Base-by-base conservation (phyloP, 352 stramenopile species). In the Pythium pyrilobum region DNA sequence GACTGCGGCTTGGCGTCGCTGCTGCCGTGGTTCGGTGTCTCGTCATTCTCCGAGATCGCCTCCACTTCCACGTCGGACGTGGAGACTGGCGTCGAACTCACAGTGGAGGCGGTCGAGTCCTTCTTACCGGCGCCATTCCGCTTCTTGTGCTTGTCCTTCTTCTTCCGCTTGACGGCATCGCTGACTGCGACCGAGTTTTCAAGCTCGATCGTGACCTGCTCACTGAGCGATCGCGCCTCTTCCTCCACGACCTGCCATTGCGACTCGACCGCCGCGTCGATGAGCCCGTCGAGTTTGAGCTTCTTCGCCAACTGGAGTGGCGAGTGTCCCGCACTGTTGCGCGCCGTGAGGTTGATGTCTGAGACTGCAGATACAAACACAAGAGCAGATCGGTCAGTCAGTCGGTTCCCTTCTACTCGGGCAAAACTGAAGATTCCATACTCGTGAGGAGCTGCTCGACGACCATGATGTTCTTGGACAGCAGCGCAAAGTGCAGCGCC, bases 401-500 rank as follows among this genome's bases (percentile, higher is more conserved):
- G 34, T 11, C 1, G 21, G 11, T 18, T n/a, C n/a, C 34, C 13
- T 28, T 41, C 27, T 18, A 23, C 4, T 52, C 15, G 9, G 5
- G 8, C n/a, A 69, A 50, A 36, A 71, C 38, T 58, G 24, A 11
- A 28, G 12, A 21, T 20, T 13, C 38, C 47, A 13, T 12, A 53
- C 33, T 62, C 13, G 32, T 47, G 40, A 76, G 40, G 20, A 82
- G 61, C 10, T 62, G 64, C 11, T 73, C 24, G 0, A 92, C 67
- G 2, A 64, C 81, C 33, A 41, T 28, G 20, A 40, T 12, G 42
- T 90, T 94, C 32, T 77, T 59, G 15, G 72, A 87, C 37, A 89
- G 61, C 5, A 94, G 63, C 7, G 84, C 81, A 40, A 92, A 74
- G 47, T 94, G 84, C 4, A 94, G 55, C 16, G 84, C 80, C 7